Percentiles rank a stretch among this genome's conserved stretches.
These are phyloP conservation scores for Amanita polypyramis DNA, from an alignment of 768 basidiomycete genomes.

Conservation along the genomic window DNA sequence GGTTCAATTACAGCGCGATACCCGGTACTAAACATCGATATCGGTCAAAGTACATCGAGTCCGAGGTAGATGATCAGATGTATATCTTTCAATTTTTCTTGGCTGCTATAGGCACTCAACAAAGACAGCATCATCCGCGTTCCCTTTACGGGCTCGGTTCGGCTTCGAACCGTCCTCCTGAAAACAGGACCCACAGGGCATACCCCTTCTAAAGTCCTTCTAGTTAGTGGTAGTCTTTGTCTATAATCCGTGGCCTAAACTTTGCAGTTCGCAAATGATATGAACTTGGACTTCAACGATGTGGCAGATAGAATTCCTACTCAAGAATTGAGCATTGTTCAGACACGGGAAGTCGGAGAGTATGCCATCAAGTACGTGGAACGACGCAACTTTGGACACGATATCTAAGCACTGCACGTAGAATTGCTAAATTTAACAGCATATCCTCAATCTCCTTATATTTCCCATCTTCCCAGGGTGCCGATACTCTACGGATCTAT, in stretches of 20 bases:
- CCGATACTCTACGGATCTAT: slow-evolving; percentile 66
- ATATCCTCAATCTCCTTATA: slow-evolving; percentile 75
- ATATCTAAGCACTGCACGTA: slow-evolving; percentile 17
- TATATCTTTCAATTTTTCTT: slow-evolving; percentile 17
- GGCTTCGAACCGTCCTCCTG: slow-evolving; percentile 69
- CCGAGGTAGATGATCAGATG: slow-evolving; percentile 90
- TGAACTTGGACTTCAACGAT: slow-evolving; percentile 77
- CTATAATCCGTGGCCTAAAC: background rate
- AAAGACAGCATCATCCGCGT: slow-evolving; percentile 63
- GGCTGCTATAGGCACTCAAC: slow-evolving; percentile 4
- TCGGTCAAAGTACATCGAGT: slow-evolving; percentile 58
- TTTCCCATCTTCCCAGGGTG: slow-evolving; percentile 72
- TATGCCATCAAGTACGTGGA: slow-evolving; percentile 66
- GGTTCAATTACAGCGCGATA: slow-evolving; percentile 2
- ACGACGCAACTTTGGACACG: background rate
- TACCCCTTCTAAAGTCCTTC: slow-evolving; percentile 59
- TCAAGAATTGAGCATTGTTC: slow-evolving; percentile 64
- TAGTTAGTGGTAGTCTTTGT: slow-evolving; percentile 38
- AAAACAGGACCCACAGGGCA: slow-evolving; percentile 76
- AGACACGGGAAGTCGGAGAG: slow-evolving; percentile 71
- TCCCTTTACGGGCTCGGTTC: slow-evolving; percentile 83
- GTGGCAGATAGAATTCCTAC: slow-evolving; percentile 47
- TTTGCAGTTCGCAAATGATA: slow-evolving; percentile 62
- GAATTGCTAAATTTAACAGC: slow-evolving; percentile 80
- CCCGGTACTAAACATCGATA: slow-evolving; percentile 4